Percentiles rank a stretch among this genome's conserved stretches.
phyloP scores from a whole-genome alignment of 306 rosid species.

The Phaseolus lunatus region DNA sequence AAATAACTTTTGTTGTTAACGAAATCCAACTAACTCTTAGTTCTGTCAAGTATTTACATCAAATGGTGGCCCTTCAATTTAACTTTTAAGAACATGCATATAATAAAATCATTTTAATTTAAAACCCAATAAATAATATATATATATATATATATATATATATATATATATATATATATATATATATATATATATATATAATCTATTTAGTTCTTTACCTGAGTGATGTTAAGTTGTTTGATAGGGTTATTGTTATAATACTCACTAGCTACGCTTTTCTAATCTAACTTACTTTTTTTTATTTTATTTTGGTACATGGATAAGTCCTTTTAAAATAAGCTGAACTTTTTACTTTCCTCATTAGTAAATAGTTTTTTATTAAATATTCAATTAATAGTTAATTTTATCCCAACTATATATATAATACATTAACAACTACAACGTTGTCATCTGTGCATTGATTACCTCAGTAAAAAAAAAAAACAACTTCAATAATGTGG shows the following conservation, averaged over 20 bases:
- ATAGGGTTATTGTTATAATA: not conserved
- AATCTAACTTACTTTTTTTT: not conserved
- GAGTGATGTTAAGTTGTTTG: constrained; percentile 12
- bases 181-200: too few species aligned
- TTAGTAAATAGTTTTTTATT: not conserved
- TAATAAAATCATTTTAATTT: not conserved
- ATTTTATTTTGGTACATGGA: not conserved
- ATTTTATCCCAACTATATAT: not conserved
- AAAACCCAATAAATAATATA: not conserved
- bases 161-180: too few species aligned
- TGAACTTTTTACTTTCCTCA: not conserved
- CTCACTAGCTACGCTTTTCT: not conserved
- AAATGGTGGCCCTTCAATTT: constrained; percentile 1
- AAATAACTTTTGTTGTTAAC: constrained; percentile 34
- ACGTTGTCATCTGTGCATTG: not conserved
- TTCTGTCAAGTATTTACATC: constrained; percentile 36
- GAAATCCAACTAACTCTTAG: constrained; percentile 25
- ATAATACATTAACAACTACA: not conserved
- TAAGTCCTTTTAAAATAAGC: not conserved
- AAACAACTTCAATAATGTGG: not conserved
- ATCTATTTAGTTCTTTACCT: too few species aligned
- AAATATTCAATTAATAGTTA: not conserved
- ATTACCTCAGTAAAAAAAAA: not conserved
- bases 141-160: too few species aligned
- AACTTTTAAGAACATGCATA: not conserved